Evolutionary conservation across 2,329 filamentous ascomycete species (phyloP).

Genomic region (Neocatenulostroma microsporum): DNA sequence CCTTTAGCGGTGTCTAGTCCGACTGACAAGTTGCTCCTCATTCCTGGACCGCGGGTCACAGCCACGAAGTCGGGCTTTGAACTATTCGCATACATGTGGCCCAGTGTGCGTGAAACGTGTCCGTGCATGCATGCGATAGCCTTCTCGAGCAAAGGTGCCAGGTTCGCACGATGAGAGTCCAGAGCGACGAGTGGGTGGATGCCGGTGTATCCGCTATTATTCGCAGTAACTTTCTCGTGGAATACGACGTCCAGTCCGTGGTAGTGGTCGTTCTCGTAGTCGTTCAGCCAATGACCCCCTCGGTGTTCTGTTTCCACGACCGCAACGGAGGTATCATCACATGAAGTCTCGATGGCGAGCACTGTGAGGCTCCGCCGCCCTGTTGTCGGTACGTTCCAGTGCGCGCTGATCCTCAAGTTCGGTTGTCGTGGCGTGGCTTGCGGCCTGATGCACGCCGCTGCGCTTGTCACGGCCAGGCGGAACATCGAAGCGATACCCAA

Average conservation of each 20-base stretch:
- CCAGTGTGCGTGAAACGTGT: neutral
- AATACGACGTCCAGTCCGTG: conserved; percentile 46
- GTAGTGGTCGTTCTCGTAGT: neutral
- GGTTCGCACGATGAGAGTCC: conserved; percentile 62
- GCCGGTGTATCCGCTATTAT: conserved; percentile 66
- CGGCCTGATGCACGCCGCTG: too few relatives aligned
- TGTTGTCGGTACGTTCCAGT: too few relatives aligned
- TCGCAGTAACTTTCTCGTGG: conserved; percentile 72
- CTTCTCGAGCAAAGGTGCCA: conserved; percentile 60
- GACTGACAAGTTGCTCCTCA: conserved; percentile 67
- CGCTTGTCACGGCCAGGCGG: too few relatives aligned
- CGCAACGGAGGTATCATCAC: conserved; percentile 89
- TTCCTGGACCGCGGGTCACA: conserved; percentile 84
- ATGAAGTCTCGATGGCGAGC: conserved; percentile 74
- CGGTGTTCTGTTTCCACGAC: conserved; percentile 33
- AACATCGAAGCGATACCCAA: too few relatives aligned
- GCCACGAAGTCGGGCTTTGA: conserved; percentile 76
- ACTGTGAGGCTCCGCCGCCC: too few relatives aligned
- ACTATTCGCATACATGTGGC: too few relatives aligned
- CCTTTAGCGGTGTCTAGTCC: conserved; percentile 84
- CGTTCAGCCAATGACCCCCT: neutral
- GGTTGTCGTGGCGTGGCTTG: too few relatives aligned
- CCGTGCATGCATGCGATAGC: conserved; percentile 44
- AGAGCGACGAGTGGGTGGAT: conserved; percentile 73
- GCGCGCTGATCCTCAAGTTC: too few relatives aligned